Conservation (phyloP, 2,329 filamentous ascomycete genomes). For the Neurospora sp. region DNA sequence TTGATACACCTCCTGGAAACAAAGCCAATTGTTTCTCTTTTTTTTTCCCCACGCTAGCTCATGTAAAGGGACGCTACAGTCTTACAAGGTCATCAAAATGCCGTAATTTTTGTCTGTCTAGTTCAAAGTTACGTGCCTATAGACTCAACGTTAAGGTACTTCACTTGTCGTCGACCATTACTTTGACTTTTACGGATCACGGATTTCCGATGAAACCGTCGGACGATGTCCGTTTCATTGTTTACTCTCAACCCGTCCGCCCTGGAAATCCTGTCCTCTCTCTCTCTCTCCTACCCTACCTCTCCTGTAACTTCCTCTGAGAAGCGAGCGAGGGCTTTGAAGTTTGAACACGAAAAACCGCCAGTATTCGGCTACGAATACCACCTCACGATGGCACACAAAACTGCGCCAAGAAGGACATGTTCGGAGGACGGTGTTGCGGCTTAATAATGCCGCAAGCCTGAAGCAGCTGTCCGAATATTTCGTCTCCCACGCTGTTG, state of each 20-base stretch:
- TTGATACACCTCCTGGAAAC: not conserved
- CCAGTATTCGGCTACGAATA: not conserved
- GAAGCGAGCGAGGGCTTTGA: not conserved
- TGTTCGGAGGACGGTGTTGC: not conserved
- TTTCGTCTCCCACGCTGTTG: not conserved
- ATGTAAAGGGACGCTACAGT: not conserved
- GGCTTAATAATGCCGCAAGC: not conserved
- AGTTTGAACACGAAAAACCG: not conserved
- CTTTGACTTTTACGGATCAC: not conserved
- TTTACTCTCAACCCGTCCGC: not conserved
- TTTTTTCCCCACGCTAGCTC: not conserved
- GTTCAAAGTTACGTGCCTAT: not conserved
- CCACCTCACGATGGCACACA: not conserved
- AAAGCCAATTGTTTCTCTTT: not conserved
- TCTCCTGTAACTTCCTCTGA: not conserved
- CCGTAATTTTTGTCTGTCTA: not conserved
- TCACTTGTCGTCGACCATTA: not conserved
- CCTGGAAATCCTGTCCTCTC: not conserved
- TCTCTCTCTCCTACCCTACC: not conserved
- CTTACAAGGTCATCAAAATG: not conserved
- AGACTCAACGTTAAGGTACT: not conserved
- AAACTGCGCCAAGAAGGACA: not conserved
- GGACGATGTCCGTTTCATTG: not conserved
- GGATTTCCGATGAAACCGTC: not conserved
- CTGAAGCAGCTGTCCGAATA: not conserved